Conservation (phyloP, 257 asterid species). For the Haberlea rhodopensis region DNA sequence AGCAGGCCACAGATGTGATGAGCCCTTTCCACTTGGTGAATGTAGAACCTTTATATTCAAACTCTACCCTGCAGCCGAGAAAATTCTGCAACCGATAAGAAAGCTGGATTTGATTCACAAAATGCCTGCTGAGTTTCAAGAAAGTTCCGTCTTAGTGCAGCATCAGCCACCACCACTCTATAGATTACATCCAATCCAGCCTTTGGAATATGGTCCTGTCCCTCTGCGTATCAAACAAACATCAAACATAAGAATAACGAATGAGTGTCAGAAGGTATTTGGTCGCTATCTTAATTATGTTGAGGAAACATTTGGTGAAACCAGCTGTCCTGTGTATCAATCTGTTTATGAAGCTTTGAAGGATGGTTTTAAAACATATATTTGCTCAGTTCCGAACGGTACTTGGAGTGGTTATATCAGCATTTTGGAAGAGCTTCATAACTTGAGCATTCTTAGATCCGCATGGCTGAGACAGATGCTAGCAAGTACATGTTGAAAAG, state of each 20-base stretch:
- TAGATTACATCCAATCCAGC: too few relatives aligned
- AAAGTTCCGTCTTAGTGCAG: not conserved
- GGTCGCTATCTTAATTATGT: conserved; percentile 35
- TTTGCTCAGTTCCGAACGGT: conserved; percentile 24
- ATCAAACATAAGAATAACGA: not conserved
- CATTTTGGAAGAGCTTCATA: conserved; percentile 45
- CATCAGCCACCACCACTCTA: conserved; percentile 4
- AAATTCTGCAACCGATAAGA: not conserved
- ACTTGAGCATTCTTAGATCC: conserved; percentile 35
- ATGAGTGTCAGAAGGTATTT: conserved; percentile 36
- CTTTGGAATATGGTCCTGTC: not conserved
- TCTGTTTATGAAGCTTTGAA: conserved; percentile 31
- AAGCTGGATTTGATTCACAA: not conserved
- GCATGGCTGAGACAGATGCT: conserved; percentile 27
- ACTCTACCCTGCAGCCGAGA: not conserved
- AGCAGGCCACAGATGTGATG: conserved; percentile 39
- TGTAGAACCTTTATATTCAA: conserved; percentile 51
- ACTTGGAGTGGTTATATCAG: conserved; percentile 29
- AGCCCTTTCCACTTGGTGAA: conserved; percentile 41
- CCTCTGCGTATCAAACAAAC: not conserved
- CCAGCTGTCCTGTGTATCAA: conserved; percentile 22
- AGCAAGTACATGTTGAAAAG: conserved; percentile 16
- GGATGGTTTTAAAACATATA: conserved; percentile 36
- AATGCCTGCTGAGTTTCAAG: not conserved
- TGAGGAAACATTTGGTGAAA: conserved; percentile 42